Base-by-base conservation (phyloP, 1,284 basidiomycete genomes). In the Tilletia caries region DNA sequence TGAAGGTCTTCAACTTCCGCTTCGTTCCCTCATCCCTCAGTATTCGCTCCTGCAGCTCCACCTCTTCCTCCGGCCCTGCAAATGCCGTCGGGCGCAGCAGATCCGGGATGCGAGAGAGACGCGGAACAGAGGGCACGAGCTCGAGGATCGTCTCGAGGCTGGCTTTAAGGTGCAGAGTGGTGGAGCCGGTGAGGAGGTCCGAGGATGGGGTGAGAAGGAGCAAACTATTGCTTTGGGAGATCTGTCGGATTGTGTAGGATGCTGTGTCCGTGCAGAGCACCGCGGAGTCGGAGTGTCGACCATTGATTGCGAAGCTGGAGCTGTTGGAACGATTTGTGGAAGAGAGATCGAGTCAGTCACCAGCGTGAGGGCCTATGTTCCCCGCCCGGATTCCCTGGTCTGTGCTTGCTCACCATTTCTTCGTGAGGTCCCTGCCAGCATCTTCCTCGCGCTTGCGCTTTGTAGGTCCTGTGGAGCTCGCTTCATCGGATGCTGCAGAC, bases 151-250 rank as follows among this genome's bases (percentile, higher is more conserved):
- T 73, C 3, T 70, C 69, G 5, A 77, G 73, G 48, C 78, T 82
- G 52, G 69, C 73, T 32, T 68, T 71, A 43, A 82, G 52, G 12
- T 69, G 73, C 33, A 80, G 66, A 2, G 69, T 52, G 23, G 43
- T 68, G 34, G 27, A 33, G 8, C 37, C 27, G 41, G 25, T 34
- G 20, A 20, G 2, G 2, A 25, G 2, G 10, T 64, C n/a, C 3
- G 34, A 32, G 10, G 18, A 29, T 48, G 44, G 72, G 44, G 68
- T 70, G 67, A 77, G 79, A 8, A 82, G 69, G 10, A 82, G 68
- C 32, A 81, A 67, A 18, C 75, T 76, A 65, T 82, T 82, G 71
- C 74, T 75, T 69, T 81, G 80, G 2, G 76, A 72, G 27, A 82
- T 76, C 23, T 76, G 70, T 58, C 81, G 72, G n/a, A 82, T 67